phyloP scores from a whole-genome alignment of 257 asterid species.

The Prunella vulgaris region DNA sequence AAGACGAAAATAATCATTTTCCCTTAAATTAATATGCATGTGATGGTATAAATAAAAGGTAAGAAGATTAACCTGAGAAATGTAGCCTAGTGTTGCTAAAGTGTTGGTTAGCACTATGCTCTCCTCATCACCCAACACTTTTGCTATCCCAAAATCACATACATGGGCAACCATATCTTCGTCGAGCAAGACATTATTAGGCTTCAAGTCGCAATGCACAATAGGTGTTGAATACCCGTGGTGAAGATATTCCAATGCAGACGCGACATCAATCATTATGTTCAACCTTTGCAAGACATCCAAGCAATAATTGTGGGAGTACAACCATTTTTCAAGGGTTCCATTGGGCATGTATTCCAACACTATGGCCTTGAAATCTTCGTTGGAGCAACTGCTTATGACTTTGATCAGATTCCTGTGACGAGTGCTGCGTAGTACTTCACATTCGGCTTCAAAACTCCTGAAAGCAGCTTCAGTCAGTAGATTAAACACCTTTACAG shows the following conservation, averaged over 20 bases:
- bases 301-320: not conserved
- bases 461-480: not conserved
- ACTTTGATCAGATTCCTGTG: no score
- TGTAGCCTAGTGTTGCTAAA: constrained; percentile 11
- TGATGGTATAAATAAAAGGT: no score
- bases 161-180: constrained; percentile 11
- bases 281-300: not conserved
- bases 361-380: not conserved
- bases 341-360: constrained; percentile 4
- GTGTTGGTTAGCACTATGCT: not conserved
- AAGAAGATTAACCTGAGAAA: not conserved
- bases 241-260: constrained; percentile 3
- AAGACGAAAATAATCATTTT: no score
- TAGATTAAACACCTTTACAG: constrained; percentile 1
- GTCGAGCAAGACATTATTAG: constrained; percentile 6
- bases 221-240: not conserved
- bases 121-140: not conserved
- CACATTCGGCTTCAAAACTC: constrained; percentile 1
- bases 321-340: constrained; percentile 6
- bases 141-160: constrained; percentile 5
- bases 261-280: constrained; percentile 3
- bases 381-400: no score
- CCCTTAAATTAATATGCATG: no score
- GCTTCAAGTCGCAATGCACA: constrained; percentile 5
- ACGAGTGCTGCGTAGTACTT: not conserved